Evolutionary conservation across 768 basidiomycete species (phyloP).

Genomic region (Rhodotorula toruloides): DNA sequence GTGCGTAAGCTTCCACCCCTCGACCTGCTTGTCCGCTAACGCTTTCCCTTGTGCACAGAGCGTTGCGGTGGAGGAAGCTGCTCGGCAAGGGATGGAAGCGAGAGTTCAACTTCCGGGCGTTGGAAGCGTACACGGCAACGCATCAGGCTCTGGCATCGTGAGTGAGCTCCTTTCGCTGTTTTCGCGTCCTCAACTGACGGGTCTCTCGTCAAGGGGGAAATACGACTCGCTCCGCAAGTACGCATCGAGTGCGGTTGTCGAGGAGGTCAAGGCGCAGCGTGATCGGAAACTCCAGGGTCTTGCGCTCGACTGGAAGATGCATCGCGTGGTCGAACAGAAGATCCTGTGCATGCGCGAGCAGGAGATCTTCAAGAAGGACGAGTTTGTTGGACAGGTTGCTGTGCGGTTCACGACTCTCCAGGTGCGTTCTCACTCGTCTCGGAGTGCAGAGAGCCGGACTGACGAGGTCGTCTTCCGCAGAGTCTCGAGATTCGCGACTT

Average conservation of each 20-base stretch:
- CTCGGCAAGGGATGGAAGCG: conserved; percentile 22
- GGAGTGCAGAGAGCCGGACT: too few relatives aligned
- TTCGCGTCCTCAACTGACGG: not conserved
- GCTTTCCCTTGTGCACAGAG: not conserved
- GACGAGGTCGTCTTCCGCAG: conserved; percentile 2
- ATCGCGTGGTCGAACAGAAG: conserved; percentile 23
- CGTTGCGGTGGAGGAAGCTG: conserved; percentile 17
- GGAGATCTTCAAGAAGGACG: conserved; percentile 35
- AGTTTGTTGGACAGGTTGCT: conserved; percentile 28
- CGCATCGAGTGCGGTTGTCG: conserved; percentile 20
- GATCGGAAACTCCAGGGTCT: conserved; percentile 21
- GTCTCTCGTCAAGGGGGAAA: conserved; percentile 25
- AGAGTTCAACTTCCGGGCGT: conserved; percentile 21
- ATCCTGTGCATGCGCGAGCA: conserved; percentile 32
- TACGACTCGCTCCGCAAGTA: conserved; percentile 17
- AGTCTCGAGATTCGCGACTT: conserved; percentile 30
- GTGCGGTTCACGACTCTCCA: conserved; percentile 31
- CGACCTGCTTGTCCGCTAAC: conserved; percentile 14
- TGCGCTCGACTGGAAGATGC: conserved; percentile 36
- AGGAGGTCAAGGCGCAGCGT: conserved; percentile 33
- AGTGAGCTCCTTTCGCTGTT: not conserved
- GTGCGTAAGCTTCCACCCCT: not conserved
- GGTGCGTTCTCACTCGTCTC: conserved; percentile 8
- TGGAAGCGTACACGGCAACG: conserved; percentile 19
- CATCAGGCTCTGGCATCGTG: conserved; percentile 32